Evolutionary conservation across 1,284 basidiomycete species (phyloP).

Genomic region (Leccinum pseudoinsigne): DNA sequence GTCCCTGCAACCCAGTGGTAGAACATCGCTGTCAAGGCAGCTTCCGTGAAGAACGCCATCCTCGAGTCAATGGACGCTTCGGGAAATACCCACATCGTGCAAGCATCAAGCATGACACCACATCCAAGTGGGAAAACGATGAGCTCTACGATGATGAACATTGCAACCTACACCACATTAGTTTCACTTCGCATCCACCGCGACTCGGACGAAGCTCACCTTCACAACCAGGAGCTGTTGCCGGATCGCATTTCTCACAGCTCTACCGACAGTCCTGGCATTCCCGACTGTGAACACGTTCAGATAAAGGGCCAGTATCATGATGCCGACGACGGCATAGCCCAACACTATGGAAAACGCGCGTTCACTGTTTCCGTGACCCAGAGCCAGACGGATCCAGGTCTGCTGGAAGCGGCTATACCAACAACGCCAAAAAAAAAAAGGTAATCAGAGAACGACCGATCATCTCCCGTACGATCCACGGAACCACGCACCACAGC

Average conservation of each 20-base stretch:
- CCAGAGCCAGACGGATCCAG: conserved; percentile 62
- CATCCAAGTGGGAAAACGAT: conserved; percentile 90
- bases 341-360: conserved; percentile 76
- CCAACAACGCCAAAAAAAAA: neutral
- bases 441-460: neutral
- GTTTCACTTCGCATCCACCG: neutral
- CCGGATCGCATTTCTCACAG: conserved; percentile 71
- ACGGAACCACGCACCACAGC: neutral
- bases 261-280: conserved; percentile 67
- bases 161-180: conserved; percentile 61
- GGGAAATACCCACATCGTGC: conserved; percentile 83
- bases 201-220: conserved; percentile 43
- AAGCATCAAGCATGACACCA: conserved; percentile 83
- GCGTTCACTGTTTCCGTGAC: conserved; percentile 59
- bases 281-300: conserved; percentile 74
- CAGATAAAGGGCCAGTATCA: conserved; percentile 61
- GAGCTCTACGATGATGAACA: conserved; percentile 88
- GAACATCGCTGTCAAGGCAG: conserved; percentile 79
- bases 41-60: conserved; percentile 62
- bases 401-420: conserved; percentile 37
- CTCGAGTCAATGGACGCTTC: conserved; percentile 65
- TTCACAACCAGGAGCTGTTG: conserved; percentile 86
- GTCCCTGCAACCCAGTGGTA: conserved; percentile 94
- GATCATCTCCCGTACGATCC: neutral
- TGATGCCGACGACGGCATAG: conserved; percentile 63